Evolutionary conservation across 345 rosid genomes (phyloP).

Genomic region (Erysimum cheiranthoides): DNA sequence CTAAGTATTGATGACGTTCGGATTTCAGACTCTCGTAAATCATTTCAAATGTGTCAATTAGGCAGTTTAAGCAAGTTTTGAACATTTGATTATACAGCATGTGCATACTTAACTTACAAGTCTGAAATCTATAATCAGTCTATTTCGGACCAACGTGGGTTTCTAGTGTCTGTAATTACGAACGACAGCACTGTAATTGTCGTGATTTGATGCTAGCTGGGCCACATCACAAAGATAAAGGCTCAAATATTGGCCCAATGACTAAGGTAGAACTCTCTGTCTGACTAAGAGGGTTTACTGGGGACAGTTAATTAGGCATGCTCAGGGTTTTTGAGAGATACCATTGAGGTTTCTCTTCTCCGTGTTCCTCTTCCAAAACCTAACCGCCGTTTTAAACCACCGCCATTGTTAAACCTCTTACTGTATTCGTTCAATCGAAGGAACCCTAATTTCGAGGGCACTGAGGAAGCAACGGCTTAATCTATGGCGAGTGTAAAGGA

Average conservation of each 20-base stretch:
- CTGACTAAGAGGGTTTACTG: background rate
- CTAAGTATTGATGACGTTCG: background rate
- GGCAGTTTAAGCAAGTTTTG: background rate
- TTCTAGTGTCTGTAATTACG: background rate
- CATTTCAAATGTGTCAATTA: background rate
- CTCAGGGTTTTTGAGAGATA: slow-evolving; percentile 28
- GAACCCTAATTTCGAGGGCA: background rate
- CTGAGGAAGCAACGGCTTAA: slow-evolving; percentile 19
- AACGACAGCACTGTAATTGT: background rate
- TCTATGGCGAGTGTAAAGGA: slow-evolving; percentile 51
- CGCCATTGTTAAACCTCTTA: background rate
- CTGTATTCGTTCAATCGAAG: background rate
- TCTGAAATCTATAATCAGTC: background rate
- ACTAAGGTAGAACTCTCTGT: background rate
- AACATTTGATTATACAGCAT: background rate
- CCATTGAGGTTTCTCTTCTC: slow-evolving; percentile 25
- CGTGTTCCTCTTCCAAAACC: slow-evolving; percentile 22
- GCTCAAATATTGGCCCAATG: slow-evolving; percentile 18
- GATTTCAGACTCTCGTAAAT: background rate
- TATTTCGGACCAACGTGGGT: background rate
- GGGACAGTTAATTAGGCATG: background rate
- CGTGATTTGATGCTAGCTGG: background rate
- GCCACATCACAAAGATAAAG: background rate
- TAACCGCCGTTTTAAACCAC: slow-evolving; percentile 14
- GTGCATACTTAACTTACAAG: background rate